A percentile compares a stretch with the other conserved stretches of the same genome.
phyloP scores from a whole-genome alignment of 352 stramenopile species.

The Lagenidium giganteum region DNA sequence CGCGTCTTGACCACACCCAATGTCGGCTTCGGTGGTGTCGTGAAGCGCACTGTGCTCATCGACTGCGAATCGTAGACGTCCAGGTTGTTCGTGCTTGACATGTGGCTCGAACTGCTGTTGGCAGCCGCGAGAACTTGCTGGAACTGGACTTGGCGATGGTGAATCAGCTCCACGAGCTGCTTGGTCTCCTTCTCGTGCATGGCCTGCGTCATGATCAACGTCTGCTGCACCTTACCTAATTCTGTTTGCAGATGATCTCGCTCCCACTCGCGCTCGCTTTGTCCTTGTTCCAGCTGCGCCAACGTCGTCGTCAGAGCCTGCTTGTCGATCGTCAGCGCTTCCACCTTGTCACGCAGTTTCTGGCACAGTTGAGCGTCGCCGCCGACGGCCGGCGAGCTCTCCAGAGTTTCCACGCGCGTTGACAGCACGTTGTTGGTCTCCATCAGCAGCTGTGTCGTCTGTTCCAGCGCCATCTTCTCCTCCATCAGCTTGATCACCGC shows the following conservation, averaged over 20 bases:
- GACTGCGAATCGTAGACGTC: too few species aligned
- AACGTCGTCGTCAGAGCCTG: slow-evolving; percentile 19
- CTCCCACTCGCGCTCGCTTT: slow-evolving; percentile 36
- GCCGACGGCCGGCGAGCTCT: slow-evolving; percentile 25
- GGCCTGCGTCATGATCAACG: slow-evolving; percentile 39
- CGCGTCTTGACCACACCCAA: too few species aligned
- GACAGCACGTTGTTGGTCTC: slow-evolving; percentile 16
- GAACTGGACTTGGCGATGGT: slow-evolving; percentile 34
- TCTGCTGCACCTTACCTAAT: slow-evolving; percentile 27
- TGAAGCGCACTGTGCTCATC: too few species aligned
- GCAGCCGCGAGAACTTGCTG: too few species aligned
- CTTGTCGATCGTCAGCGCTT: slow-evolving; percentile 17
- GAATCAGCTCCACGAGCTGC: slow-evolving; percentile 40
- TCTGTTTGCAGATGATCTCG: slow-evolving; percentile 23
- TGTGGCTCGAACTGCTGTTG: too few species aligned
- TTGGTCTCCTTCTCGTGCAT: slow-evolving; percentile 73
- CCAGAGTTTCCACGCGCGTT: slow-evolving; percentile 27
- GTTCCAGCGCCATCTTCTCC: slow-evolving; percentile 28
- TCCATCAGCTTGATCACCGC: slow-evolving; percentile 19
- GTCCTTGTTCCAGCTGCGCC: slow-evolving; percentile 13
- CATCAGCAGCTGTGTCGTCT: slow-evolving; percentile 13
- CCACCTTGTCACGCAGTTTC: slow-evolving; percentile 33
- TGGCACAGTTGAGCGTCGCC: slow-evolving; percentile 48
- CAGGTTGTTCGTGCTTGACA: too few species aligned
- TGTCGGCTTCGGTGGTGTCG: too few species aligned